Conservation (phyloP, 2,329 filamentous ascomycete genomes). For the Immersiporthe knoxdaviesiana region DNA sequence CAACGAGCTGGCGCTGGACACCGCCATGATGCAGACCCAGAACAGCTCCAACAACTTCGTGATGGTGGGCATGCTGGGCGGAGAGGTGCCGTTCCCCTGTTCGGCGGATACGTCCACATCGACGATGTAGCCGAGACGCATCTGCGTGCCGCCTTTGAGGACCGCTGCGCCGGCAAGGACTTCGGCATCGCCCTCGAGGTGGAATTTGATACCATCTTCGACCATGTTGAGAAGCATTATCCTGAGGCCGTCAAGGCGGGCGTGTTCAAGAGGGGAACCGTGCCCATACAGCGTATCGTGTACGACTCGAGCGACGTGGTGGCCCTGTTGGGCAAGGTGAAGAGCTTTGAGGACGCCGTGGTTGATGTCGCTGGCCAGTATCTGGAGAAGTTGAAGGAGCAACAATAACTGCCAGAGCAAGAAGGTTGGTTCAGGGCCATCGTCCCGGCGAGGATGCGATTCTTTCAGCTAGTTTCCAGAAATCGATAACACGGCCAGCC, state of each 20-base stretch:
- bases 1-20: conserved; percentile 35
- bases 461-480: no score
- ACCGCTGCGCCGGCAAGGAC: conserved; percentile 26
- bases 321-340: conserved; percentile 8
- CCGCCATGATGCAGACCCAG: conserved; percentile 32
- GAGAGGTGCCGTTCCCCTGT: conserved; percentile 29
- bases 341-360: neutral
- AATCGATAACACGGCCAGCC: neutral
- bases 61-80: conserved; percentile 32
- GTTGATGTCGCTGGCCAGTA: neutral
- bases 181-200: conserved; percentile 33
- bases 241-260: conserved; percentile 34
- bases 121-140: conserved; percentile 35
- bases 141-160: conserved; percentile 32
- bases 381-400: conserved; percentile 7
- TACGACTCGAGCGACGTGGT: conserved; percentile 26
- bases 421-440: no score
- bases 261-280: conserved; percentile 33
- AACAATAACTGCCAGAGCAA: neutral
- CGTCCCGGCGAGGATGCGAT: no score
- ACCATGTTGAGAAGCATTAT: conserved; percentile 32
- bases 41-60: conserved; percentile 38
- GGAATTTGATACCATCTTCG: conserved; percentile 32
- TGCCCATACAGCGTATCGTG: conserved; percentile 24
- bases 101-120: conserved; percentile 30